Evolutionary conservation across 2,329 filamentous ascomycete genomes (phyloP), one percentile per base, ranked within the genome.

Genomic region (Basipetospora sp.): DNA sequence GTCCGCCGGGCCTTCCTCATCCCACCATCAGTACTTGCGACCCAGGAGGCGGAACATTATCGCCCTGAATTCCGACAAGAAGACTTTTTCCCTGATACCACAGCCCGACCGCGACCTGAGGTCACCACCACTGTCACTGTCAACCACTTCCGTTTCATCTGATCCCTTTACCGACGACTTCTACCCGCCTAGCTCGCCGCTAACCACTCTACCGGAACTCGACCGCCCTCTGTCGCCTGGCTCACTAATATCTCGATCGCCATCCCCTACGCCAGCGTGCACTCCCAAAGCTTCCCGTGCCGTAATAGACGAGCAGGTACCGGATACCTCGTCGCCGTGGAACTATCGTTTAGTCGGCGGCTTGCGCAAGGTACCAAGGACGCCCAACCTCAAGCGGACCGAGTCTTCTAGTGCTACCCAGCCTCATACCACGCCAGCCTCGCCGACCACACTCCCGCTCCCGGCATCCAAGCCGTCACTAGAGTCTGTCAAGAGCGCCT

Each of bases 301-400:
- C 30, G 15, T 43, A 44, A 2, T 37, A 43, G n/a, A 34, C 42
- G 36, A 38, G 34, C 22, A 34, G 40, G 44, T 36, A 42, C 36
- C 36, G 44, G 25, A 40, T 31, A 42, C 46, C n/a, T 45, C 49
- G 16, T 57, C 66, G 13, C 61, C 68, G 38, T 70, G 65, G 62
- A 70, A 65, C 49, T 67, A 69, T 47, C 65, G 64, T 44, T 59
- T 74, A 51, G 57, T 65, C 33, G 68, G 70, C 45, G 69, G 69
- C 38, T 50, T 74, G 41, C 69, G 69, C 39, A 69, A 69, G 49
- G 67, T 73, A 14, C 55, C 58, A 31, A 56, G 53, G 20, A 62
- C 59, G 31, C 57, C 59, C 26, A 36, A 42, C 15, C 17, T 44
- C 30, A 40, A 44, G 38, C 17, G 36, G 9, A 33, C 39, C 22